Conservation (phyloP, 352 stramenopile genomes). For the Phytophthora citrophthora region DNA sequence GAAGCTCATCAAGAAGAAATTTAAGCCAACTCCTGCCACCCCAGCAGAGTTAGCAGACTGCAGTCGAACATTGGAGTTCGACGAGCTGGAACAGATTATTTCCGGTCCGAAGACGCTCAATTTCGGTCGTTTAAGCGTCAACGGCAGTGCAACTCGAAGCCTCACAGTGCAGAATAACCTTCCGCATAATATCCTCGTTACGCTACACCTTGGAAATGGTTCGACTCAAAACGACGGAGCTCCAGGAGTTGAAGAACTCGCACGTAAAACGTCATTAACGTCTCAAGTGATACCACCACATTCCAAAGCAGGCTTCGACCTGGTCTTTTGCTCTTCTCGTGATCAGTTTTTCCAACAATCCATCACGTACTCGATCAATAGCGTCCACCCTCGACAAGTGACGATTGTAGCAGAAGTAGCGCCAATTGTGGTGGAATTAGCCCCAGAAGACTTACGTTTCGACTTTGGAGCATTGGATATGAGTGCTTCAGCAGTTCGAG, state of each 20-base stretch:
- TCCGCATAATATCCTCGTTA: constrained; percentile 79
- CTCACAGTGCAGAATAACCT: constrained; percentile 92
- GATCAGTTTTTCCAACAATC: constrained; percentile 90
- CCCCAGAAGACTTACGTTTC: constrained; percentile 63
- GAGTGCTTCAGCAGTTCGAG: constrained; percentile 52
- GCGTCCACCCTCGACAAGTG: constrained; percentile 83
- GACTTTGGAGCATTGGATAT: constrained; percentile 75
- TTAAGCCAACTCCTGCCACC: constrained; percentile 86
- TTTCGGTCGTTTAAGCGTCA: constrained; percentile 92
- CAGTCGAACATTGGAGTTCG: constrained; percentile 58
- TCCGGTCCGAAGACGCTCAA: constrained; percentile 88
- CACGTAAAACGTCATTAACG: constrained; percentile 54
- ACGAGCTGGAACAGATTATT: constrained; percentile 75
- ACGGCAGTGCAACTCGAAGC: constrained; percentile 76
- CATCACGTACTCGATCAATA: constrained; percentile 89
- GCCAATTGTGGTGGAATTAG: constrained; percentile 85
- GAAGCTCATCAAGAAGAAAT: constrained; percentile 93
- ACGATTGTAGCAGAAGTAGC: constrained; percentile 89
- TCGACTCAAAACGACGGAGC: constrained; percentile 17
- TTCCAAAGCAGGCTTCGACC: constrained; percentile 88
- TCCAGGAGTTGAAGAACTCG: constrained; percentile 60
- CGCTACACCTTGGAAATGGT: constrained; percentile 35
- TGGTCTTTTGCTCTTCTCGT: constrained; percentile 77
- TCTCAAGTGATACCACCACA: constrained; percentile 89
- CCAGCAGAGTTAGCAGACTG: constrained; percentile 93